Conservation (phyloP, 352 stramenopile genomes). For the Phytophthora tubulina region DNA sequence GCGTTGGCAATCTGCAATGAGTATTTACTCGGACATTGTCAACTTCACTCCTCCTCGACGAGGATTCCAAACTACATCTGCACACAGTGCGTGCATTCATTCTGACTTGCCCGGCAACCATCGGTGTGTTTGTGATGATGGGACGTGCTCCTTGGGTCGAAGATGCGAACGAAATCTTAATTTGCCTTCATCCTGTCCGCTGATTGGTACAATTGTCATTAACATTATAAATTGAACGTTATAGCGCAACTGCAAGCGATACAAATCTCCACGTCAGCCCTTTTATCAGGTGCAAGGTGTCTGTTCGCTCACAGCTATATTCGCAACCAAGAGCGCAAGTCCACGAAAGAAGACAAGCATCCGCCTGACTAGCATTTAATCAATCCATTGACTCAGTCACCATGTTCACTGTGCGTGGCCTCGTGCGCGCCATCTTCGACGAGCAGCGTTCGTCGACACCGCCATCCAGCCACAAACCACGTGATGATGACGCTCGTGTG, state of each 20-base stretch:
- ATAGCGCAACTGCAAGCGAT: slow-evolving; percentile 24
- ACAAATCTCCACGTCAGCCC: slow-evolving; percentile 19
- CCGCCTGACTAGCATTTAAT: not conserved
- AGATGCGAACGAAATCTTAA: too few relatives aligned
- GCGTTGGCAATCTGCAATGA: too few relatives aligned
- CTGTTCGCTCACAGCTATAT: slow-evolving; percentile 16
- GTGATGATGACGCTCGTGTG: not conserved
- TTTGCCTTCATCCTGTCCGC: not conserved
- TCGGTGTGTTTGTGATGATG: not conserved
- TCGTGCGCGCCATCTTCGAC: slow-evolving; percentile 54
- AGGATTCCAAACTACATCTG: too few relatives aligned
- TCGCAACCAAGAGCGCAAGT: slow-evolving; percentile 14
- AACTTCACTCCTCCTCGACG: too few relatives aligned
- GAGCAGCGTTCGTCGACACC: slow-evolving; percentile 31
- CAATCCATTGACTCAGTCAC: not conserved
- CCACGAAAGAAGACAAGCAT: not conserved
- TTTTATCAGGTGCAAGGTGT: slow-evolving; percentile 29
- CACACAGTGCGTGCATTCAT: not conserved
- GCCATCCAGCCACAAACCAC: slow-evolving; percentile 9
- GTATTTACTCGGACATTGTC: too few relatives aligned
- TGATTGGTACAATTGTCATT: not conserved
- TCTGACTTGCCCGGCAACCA: not conserved
- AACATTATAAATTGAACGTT: slow-evolving; percentile 5
- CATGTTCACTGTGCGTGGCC: slow-evolving; percentile 45
- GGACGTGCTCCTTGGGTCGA: not conserved